Evolutionary conservation across 2,329 filamentous ascomycete genomes (phyloP).

Genomic region (Dothideomycetes sp.): DNA sequence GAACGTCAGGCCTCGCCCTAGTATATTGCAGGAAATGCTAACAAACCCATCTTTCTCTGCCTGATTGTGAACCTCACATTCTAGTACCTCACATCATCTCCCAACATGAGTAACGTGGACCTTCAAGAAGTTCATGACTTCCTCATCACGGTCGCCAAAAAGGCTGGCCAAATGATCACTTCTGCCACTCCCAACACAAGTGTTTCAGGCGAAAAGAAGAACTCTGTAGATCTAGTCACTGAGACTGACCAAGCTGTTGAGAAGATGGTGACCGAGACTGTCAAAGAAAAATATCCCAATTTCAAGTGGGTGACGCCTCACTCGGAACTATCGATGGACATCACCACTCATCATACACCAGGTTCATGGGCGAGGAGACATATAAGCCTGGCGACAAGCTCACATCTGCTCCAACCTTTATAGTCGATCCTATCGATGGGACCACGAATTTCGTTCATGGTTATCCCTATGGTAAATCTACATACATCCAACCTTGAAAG

Average conservation of each 20-base stretch:
- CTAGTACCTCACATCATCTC: not conserved
- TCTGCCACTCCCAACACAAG: constrained; percentile 31
- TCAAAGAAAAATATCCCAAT: constrained; percentile 41
- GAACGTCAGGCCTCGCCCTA: too few species aligned
- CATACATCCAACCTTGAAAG: too few species aligned
- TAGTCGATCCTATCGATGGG: constrained; percentile 74
- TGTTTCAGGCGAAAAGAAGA: constrained; percentile 36
- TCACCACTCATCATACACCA: constrained; percentile 12
- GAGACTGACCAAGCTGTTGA: constrained; percentile 54
- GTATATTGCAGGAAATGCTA: too few species aligned
- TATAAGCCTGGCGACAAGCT: constrained; percentile 55
- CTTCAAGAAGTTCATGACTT: constrained; percentile 39
- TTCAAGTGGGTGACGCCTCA: constrained; percentile 31
- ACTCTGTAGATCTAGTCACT: constrained; percentile 50
- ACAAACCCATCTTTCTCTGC: too few species aligned
- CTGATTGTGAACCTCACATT: too few species aligned
- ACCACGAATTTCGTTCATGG: constrained; percentile 73
- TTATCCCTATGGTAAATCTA: constrained; percentile 48
- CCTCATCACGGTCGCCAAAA: constrained; percentile 32
- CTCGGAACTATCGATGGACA: not conserved
- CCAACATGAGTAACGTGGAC: constrained; percentile 17
- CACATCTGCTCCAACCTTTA: constrained; percentile 59
- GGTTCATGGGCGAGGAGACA: constrained; percentile 68
- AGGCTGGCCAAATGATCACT: constrained; percentile 35
- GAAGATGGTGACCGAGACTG: constrained; percentile 40